Conservation (phyloP, 768 basidiomycete species). For the Kwoniella heveanensis region DNA sequence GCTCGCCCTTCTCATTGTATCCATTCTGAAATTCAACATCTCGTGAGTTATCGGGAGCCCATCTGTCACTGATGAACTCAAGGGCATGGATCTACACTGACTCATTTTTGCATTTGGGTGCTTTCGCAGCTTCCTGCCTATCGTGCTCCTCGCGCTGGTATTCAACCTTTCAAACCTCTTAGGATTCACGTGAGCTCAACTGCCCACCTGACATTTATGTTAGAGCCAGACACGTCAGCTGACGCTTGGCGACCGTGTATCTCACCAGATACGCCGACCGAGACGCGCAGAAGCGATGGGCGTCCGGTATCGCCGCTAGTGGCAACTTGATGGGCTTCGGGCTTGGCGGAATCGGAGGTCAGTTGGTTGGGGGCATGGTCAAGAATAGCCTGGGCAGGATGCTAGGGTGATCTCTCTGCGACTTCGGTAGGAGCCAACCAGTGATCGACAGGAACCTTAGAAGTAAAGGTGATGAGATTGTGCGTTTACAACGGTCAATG, state of each 20-base stretch:
- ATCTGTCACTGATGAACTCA: no score
- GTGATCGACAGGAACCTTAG: no score
- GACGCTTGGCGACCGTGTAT: no score
- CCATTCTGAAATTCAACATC: conserved; percentile 82
- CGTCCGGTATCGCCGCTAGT: conserved; percentile 69
- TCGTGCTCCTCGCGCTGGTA: conserved; percentile 87
- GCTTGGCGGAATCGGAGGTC: conserved; percentile 72
- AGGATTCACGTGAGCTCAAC: conserved; percentile 86
- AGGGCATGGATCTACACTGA: neutral
- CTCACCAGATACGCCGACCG: conserved; percentile 61
- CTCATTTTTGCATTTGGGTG: no score
- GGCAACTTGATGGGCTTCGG: conserved; percentile 74
- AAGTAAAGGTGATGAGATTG: no score
- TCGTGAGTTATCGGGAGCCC: conserved; percentile 77
- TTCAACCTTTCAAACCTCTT: conserved; percentile 96
- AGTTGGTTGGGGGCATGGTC: conserved; percentile 77
- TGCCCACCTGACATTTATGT: no score
- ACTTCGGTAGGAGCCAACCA: no score
- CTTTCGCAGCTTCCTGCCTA: conserved; percentile 77
- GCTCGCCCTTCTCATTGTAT: conserved; percentile 82
- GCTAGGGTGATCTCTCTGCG: conserved; percentile 59
- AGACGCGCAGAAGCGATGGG: conserved; percentile 92
- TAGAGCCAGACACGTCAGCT: no score
- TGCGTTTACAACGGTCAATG: no score
- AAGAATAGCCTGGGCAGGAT: conserved; percentile 78